Base-by-base conservation (phyloP, 352 stramenopile genomes). In the Pythium folliculosum region DNA sequence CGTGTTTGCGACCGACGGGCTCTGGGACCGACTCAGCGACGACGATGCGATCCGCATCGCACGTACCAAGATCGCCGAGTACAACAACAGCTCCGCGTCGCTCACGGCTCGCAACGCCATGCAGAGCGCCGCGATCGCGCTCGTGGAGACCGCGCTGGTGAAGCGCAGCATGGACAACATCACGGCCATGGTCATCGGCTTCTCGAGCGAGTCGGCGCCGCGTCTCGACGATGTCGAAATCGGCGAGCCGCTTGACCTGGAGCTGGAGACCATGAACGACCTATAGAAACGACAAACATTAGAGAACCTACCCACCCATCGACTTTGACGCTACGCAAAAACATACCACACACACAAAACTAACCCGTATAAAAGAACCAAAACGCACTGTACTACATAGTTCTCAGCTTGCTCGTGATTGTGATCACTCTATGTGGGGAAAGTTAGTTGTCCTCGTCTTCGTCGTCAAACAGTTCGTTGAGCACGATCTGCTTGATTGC, bases 141-240 rank as follows among this genome's bases (percentile, higher is more conserved):
- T 94, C 7, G 78, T 94, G 22, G 82, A 94, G 62, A 67, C 77
- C 25, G 86, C 86, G 21, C 64, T 94, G 32, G 56, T 75, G 27
- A 89, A 90, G 65, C 76, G 80, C 63, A 90, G 77, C 63, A 91
- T 89, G 77, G 86, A 94, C 73, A 94, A 94, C 69, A 89, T 94
- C 69, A 92, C 86, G 21, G 81, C 79, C 44, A 89, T 91, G 75
- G 80, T 94, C 51, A 79, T 92, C 30, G 44, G 59, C 52, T 72
- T 72, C 52, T 64, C 65, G 23, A 52, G 25, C n/a, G 49, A 59
- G 3, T 43, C 30, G 17, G 22, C 16, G 1, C 19, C n/a, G 2
- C 58, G 49, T 25, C 53, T 72, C 17, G 65, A 71, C 35, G 65
- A 56, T 17, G 58, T 71, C 17, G 65, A 71, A 47, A 16, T 52